phyloP scores from a whole-genome alignment of 2,329 filamentous ascomycete species.

The Fusarium brevicatenulatum region DNA sequence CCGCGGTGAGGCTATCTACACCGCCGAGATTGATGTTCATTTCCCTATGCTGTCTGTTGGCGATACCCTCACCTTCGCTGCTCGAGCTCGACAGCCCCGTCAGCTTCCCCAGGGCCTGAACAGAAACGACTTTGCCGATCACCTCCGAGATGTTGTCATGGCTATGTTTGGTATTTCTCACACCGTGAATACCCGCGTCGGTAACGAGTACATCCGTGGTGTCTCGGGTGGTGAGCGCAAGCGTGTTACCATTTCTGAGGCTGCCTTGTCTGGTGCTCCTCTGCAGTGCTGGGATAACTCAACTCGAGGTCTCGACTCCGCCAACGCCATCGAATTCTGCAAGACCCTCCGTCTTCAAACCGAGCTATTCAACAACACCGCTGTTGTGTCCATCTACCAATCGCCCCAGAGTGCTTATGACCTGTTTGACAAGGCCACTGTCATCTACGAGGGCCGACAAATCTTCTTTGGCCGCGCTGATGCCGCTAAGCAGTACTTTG shows the following conservation, averaged over 20 bases:
- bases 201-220: slow-evolving; percentile 79
- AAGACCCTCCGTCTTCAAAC: slow-evolving; percentile 75
- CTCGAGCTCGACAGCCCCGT: slow-evolving; percentile 73
- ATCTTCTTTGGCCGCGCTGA: slow-evolving; percentile 71
- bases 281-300: slow-evolving; percentile 78
- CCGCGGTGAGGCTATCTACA: slow-evolving; percentile 88
- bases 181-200: slow-evolving; percentile 77
- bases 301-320: slow-evolving; percentile 77
- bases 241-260: slow-evolving; percentile 72
- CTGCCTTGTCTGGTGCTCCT: slow-evolving; percentile 66
- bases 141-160: slow-evolving; percentile 78
- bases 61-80: slow-evolving; percentile 82
- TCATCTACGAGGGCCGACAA: slow-evolving; percentile 69
- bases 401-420: slow-evolving; percentile 73
- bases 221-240: slow-evolving; percentile 79
- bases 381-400: slow-evolving; percentile 79
- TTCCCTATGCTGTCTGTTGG: slow-evolving; percentile 82
- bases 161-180: slow-evolving; percentile 79
- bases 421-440: slow-evolving; percentile 67
- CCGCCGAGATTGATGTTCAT: slow-evolving; percentile 84
- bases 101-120: slow-evolving; percentile 68
- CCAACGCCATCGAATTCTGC: slow-evolving; percentile 80
- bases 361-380: slow-evolving; percentile 72
- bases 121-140: slow-evolving; percentile 65
- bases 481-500: slow-evolving; percentile 71